Conservation (phyloP, 2,329 filamentous ascomycete species). For the Leptographium procerum region DNA sequence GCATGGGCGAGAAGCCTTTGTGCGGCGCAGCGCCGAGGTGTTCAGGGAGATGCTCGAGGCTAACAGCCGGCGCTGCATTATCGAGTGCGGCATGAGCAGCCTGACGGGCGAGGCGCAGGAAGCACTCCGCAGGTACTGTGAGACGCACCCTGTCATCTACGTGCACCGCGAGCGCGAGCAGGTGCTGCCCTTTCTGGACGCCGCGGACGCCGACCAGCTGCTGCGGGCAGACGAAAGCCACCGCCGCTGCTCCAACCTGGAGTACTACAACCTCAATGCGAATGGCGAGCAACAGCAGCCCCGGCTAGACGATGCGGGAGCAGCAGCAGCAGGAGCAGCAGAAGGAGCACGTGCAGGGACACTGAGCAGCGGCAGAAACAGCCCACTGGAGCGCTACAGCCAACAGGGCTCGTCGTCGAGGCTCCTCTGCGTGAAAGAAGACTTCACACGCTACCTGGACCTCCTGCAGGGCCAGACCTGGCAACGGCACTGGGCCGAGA, state of each 20-base stretch:
- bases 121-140: slow-evolving; percentile 46
- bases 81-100: slow-evolving; percentile 56
- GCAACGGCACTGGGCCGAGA: slow-evolving; percentile 41
- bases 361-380: background rate
- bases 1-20: slow-evolving; percentile 51
- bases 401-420: slow-evolving; percentile 39
- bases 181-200: slow-evolving; percentile 45
- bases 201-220: slow-evolving; percentile 42
- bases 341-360: background rate
- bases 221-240: slow-evolving; percentile 44
- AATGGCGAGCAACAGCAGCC: too few relatives aligned
- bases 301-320: too few relatives aligned
- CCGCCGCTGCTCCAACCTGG: slow-evolving; percentile 54
- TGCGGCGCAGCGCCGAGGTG: slow-evolving; percentile 47
- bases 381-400: background rate
- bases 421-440: slow-evolving; percentile 47
- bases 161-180: slow-evolving; percentile 54
- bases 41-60: slow-evolving; percentile 48
- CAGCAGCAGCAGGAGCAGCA: slow-evolving; percentile 11
- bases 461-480: slow-evolving; percentile 42
- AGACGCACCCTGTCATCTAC: slow-evolving; percentile 58
- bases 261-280: slow-evolving; percentile 58
- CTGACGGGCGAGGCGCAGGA: slow-evolving; percentile 48
- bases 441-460: slow-evolving; percentile 48
- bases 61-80: slow-evolving; percentile 51